Evolutionary conservation across 176 grass and related monocot species (phyloP), one percentile per base, ranked within the genome.

Genomic region (Sorghum bicolor): DNA sequence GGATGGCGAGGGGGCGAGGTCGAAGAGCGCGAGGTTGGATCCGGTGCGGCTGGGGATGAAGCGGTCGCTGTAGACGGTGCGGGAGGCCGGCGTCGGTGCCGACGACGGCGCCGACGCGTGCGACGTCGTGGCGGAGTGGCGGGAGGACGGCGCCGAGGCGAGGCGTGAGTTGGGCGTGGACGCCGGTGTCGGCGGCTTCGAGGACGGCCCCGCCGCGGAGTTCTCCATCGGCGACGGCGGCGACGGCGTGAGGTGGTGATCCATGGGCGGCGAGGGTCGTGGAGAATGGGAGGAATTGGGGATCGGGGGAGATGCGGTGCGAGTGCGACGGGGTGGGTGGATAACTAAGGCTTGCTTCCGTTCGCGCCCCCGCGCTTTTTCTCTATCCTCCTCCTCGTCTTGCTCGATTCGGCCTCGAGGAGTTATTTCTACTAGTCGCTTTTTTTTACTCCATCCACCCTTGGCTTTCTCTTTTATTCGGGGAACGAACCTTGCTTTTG

Each of bases 11-110:
- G 83, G 64, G 37, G 67, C 55, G n/a, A 92, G 89, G 87, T 92
- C 91, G 78, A 92, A 92, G 77, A 95, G 84, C 20, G 90, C 88
- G 80, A 92, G 90, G 72, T 99, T 95, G 78, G 88, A 96, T 82
- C 91, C 94, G 47, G 87, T 28, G 57, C 94, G 94, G 84, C 94
- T 96, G 77, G 94, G 94, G 76, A 96, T 96, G 86, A 96, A 96
- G 40, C 94, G 86, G 90, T 96, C 85, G 83, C 90, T 95, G 86
- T 94, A 96, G 39, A 90, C 82, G 1, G 88, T 92, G 47, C 89
- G 70, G 14, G 93, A 91, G 28, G 76, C 68, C 20, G 97, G 84
- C 20, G 93, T 74, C 79, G 79, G 17, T 30, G 81, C 85, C 34
- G 78, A 81, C 3, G 80, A 48, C 15, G 43, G 69, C 68, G 48